Evolutionary conservation across 768 basidiomycete genomes (phyloP).

Genomic region (Podaxis pistillaris): DNA sequence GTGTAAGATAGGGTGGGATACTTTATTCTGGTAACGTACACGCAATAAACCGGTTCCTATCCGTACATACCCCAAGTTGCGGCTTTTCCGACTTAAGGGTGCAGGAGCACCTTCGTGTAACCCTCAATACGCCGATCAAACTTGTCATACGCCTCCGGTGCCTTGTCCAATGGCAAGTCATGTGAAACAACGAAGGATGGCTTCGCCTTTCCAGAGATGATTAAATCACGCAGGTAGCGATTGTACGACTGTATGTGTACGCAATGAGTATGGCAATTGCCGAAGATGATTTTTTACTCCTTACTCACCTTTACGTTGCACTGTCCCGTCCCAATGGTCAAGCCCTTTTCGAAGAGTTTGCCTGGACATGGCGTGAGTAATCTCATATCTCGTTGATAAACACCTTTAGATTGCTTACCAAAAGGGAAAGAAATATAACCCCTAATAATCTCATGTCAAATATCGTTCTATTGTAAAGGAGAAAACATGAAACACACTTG

Average conservation of each 20-base stretch:
- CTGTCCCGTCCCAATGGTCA: constrained; percentile 53
- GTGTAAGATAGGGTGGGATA: constrained; percentile 8
- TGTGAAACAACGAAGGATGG: constrained; percentile 57
- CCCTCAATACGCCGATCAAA: constrained; percentile 54
- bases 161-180: constrained; percentile 46
- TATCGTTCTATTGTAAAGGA: not conserved
- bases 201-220: constrained; percentile 51
- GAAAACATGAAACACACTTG: constrained; percentile 31
- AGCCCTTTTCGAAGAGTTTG: constrained; percentile 54
- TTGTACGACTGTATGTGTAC: constrained; percentile 40
- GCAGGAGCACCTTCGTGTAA: constrained; percentile 51
- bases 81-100: constrained; percentile 32
- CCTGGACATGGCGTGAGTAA: constrained; percentile 20
- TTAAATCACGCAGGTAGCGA: constrained; percentile 51
- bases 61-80: not conserved
- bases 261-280: not conserved
- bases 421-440: constrained; percentile 55
- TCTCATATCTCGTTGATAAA: not conserved
- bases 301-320: constrained; percentile 50
- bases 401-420: constrained; percentile 24
- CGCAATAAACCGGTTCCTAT: not conserved
- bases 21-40: constrained; percentile 11
- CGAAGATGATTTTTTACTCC: not conserved
- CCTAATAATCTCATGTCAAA: constrained; percentile 20
- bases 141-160: constrained; percentile 49